A percentile compares a stretch with the other conserved stretches of the same genome.
phyloP scores from a whole-genome alignment of 2,329 filamentous ascomycete species.

The Tolypocladium tropicale region DNA sequence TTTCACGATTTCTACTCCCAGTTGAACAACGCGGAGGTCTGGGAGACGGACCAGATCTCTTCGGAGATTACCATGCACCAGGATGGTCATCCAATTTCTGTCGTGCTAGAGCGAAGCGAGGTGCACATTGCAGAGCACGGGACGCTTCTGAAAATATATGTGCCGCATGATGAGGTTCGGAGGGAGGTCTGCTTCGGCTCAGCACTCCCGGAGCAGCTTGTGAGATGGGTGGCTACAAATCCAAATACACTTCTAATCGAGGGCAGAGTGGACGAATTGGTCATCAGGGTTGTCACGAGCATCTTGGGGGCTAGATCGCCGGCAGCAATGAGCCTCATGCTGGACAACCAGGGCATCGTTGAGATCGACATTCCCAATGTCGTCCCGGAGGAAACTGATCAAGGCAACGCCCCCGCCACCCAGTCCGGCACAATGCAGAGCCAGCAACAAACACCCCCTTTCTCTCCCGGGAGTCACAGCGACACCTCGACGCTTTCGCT shows the following conservation, averaged over 20 bases:
- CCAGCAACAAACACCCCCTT: not conserved
- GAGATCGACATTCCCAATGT: not conserved
- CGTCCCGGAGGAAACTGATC: not conserved
- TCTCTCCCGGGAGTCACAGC: not conserved
- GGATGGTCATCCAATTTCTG: not conserved
- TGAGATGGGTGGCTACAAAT: not conserved
- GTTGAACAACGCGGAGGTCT: not conserved
- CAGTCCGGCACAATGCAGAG: not conserved
- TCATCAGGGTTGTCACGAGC: not conserved
- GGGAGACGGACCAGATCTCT: not conserved
- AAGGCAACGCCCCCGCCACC: not conserved
- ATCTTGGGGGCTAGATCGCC: not conserved
- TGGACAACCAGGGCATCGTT: not conserved
- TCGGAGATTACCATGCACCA: not conserved
- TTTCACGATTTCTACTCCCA: not conserved
- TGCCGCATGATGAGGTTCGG: not conserved
- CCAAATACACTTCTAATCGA: not conserved
- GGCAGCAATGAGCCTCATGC: not conserved
- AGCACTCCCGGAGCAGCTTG: not conserved
- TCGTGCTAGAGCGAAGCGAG: not conserved
- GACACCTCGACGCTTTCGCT: not conserved
- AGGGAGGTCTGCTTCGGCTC: not conserved
- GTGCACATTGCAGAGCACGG: not conserved
- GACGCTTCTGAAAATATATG: not conserved
- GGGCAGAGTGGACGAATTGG: not conserved